These are phyloP conservation scores for Ascochyta lentis DNA, from an alignment of 2,329 filamentous ascomycete genomes.

Conservation along the genomic window DNA sequence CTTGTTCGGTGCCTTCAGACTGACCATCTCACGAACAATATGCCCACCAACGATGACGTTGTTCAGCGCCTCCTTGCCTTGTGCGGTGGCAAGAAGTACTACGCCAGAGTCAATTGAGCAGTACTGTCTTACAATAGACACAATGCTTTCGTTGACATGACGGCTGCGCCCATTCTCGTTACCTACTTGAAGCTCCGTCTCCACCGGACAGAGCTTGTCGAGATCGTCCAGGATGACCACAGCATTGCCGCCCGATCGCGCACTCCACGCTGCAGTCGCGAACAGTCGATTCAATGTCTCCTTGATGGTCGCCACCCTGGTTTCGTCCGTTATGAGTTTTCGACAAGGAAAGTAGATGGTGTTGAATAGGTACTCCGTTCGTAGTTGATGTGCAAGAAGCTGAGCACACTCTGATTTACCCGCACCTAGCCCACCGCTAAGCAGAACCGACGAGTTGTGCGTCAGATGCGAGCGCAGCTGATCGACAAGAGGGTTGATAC, in stretches of 20 bases:
- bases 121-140: constrained; percentile 82
- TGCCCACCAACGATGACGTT: constrained; percentile 90
- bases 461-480: constrained; percentile 78
- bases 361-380: constrained; percentile 77
- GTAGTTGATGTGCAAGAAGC: constrained; percentile 75
- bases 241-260: constrained; percentile 80
- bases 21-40: constrained; percentile 88
- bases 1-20: constrained; percentile 90
- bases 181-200: constrained; percentile 92
- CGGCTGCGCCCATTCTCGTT: constrained; percentile 92
- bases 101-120: constrained; percentile 81
- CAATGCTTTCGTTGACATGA: constrained; percentile 88
- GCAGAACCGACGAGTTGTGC: constrained; percentile 84
- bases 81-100: constrained; percentile 86
- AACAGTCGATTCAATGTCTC: constrained; percentile 85
- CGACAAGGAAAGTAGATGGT: constrained; percentile 86
- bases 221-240: constrained; percentile 91
- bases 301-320: constrained; percentile 85
- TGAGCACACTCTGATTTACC: constrained; percentile 87
- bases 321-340: constrained; percentile 89
- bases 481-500: constrained; percentile 78
- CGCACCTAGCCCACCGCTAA: constrained; percentile 87
- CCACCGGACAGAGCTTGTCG: constrained; percentile 88
- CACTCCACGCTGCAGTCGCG: constrained; percentile 89
- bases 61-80: constrained; percentile 91